Percentiles rank a stretch among this genome's conserved stretches.
phyloP scores from a whole-genome alignment of 1,284 basidiomycete species.

The Papiliotrema laurentii region DNA sequence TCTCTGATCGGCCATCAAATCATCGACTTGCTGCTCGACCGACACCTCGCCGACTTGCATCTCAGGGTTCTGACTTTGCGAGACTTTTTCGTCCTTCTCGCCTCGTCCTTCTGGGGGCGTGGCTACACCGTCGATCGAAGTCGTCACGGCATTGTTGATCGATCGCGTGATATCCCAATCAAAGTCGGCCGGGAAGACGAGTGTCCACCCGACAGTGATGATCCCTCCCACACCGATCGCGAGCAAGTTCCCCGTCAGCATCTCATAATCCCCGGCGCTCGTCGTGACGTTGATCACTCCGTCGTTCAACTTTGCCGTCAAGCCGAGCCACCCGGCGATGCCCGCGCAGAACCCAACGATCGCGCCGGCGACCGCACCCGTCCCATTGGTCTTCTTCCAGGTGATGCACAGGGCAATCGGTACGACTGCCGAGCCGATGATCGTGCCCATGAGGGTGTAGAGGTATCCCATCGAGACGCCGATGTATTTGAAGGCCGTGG shows the following conservation, averaged over 20 bases:
- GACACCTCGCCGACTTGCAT: background rate
- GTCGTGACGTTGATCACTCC: conserved; percentile 66
- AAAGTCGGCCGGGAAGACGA: conserved; percentile 70
- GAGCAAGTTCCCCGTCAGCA: conserved; percentile 77
- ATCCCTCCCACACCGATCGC: conserved; percentile 78
- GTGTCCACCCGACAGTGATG: conserved; percentile 61
- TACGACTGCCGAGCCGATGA: conserved; percentile 75
- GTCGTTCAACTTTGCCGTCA: conserved; percentile 64
- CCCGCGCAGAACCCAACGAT: conserved; percentile 67
- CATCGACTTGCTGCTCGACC: conserved; percentile 45
- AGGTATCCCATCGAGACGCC: conserved; percentile 87
- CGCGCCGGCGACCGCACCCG: conserved; percentile 68
- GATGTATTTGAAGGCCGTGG: conserved; percentile 81
- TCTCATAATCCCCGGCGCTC: conserved; percentile 59
- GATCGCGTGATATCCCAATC: conserved; percentile 72
- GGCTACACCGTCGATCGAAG: background rate
- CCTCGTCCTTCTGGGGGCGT: conserved; percentile 14
- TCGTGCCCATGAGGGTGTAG: conserved; percentile 55
- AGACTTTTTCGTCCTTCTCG: conserved; percentile 34
- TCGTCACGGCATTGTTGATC: conserved; percentile 57
- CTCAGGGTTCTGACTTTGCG: conserved; percentile 9
- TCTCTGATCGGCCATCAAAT: conserved; percentile 56
- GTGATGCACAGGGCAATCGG: conserved; percentile 79
- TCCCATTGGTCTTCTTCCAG: conserved; percentile 77
- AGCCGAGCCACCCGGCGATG: conserved; percentile 75